These are phyloP conservation scores for Ochromonas danica DNA, from an alignment of 108 stramenopile species.

Conservation along the genomic window DNA sequence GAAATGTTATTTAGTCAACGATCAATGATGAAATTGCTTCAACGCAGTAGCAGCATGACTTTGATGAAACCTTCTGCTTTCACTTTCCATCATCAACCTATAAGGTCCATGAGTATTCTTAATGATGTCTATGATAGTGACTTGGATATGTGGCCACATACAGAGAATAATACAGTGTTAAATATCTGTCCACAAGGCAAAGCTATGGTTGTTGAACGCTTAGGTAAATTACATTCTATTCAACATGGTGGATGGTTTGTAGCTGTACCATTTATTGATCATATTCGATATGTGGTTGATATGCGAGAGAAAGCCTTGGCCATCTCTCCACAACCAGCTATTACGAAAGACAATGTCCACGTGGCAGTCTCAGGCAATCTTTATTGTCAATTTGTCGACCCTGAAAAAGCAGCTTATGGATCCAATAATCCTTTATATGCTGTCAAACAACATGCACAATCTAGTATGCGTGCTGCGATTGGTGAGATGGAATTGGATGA, in stretches of 20 bases:
- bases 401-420: conserved; percentile 76
- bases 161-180: conserved; percentile 77
- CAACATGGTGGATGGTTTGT: conserved; percentile 86
- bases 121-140: conserved; percentile 27
- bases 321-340: conserved; percentile 85
- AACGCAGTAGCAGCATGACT: too few species aligned
- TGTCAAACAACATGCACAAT: conserved; percentile 92
- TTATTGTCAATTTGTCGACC: conserved; percentile 60
- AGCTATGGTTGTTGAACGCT: conserved; percentile 86
- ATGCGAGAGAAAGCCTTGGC: conserved; percentile 87
- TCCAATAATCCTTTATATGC: conserved; percentile 90
- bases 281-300: conserved; percentile 88
- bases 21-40: too few species aligned
- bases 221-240: conserved; percentile 80
- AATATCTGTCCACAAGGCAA: conserved; percentile 88
- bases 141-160: conserved; percentile 68
- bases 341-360: conserved; percentile 93
- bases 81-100: too few species aligned
- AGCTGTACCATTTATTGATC: conserved; percentile 85
- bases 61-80: too few species aligned
- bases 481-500: conserved; percentile 98
- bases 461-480: conserved; percentile 93
- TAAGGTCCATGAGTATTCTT: too few species aligned
- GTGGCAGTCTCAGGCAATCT: conserved; percentile 77
- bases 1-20: too few species aligned